Base-by-base conservation (phyloP, 148 eudicot species). In the Dianthus caryophyllus region DNA sequence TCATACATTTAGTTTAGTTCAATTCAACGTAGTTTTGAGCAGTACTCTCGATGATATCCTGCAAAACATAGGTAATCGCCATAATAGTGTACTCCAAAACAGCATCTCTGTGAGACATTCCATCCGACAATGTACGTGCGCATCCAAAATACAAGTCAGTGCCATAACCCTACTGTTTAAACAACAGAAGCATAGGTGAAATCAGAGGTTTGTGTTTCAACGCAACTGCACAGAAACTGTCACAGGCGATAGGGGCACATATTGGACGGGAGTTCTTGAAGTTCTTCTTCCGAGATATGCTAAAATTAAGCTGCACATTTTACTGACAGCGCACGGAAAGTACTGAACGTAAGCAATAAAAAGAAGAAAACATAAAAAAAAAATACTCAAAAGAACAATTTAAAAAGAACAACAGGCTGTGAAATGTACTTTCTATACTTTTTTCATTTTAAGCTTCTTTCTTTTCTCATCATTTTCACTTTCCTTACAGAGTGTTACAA, bases 121-220 rank as follows among this genome's bases (percentile, higher is more conserved):
- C 61, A 74, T 81, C 96, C 31, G 88, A 91, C 93, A 91, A 78
- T 66, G 81, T 85, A 14, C 67, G 61, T 5, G 97, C 93, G 44
- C 39, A 52, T 10, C 65, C 77, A 24, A 33, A 3, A 33, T 33
- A 33, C 3, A 7, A 2, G 38, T 33, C 38, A 33, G 18, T 52
- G 59, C 61, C 44, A 30, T 41, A 79, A 70, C 56, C 80, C 75
- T 5, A 72, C 55, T 84, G 84, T 22, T n/a, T 84, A 76, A 21
- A 88, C 53, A 7, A 50, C 58, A 22, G 80, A 79, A 9, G 83
- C 72, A 29, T 78, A 82, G 18, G 88, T 84, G 16, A 75, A 82
- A 53, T 75, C 54, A 78, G 83, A 81, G 94, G 90, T 22, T 57
- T 56, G 55, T 18, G 67, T 60, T 73, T 52, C 56, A 18, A 53